A percentile compares a stretch with the other conserved stretches of the same genome.
Conservation (phyloP, 192 early-diverging fungal genomes). For the Entomortierella chlamydospora region DNA sequence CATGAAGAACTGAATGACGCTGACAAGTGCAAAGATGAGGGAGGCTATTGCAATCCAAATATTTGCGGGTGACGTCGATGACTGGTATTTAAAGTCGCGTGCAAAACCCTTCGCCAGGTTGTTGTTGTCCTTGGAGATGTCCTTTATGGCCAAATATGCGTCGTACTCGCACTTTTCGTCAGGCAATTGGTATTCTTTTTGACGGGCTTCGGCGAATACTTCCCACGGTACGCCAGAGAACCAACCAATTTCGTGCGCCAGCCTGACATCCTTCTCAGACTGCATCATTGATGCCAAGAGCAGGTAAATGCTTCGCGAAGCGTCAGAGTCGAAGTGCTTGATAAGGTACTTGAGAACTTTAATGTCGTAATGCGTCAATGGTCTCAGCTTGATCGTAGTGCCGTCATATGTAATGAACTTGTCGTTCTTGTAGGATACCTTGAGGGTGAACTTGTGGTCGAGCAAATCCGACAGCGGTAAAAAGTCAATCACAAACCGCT, state of each 20-base stretch:
- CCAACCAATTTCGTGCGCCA: constrained; percentile 18
- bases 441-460: constrained; percentile 9
- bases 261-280: constrained; percentile 10
- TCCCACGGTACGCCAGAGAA: constrained; percentile 9
- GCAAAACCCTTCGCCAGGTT: constrained; percentile 1
- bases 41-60: constrained; percentile 12
- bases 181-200: background rate
- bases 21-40: constrained; percentile 11
- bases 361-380: constrained; percentile 15
- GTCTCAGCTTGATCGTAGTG: background rate
- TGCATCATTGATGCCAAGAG: constrained; percentile 7
- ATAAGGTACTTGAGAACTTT: constrained; percentile 15
- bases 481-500: background rate
- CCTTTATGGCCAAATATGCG: background rate
- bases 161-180: background rate
- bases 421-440: constrained; percentile 2
- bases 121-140: background rate
- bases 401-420: constrained; percentile 11
- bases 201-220: constrained; percentile 3
- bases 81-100: constrained; percentile 15
- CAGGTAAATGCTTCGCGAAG: constrained; percentile 12
- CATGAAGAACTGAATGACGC: constrained; percentile 17
- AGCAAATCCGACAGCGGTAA: constrained; percentile 2
- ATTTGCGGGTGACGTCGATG: constrained; percentile 8
- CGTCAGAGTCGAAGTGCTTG: constrained; percentile 11